A percentile compares a stretch with the other conserved stretches of the same genome.
Conservation (phyloP, 2,329 filamentous ascomycete genomes). For the Phoma sp. region DNA sequence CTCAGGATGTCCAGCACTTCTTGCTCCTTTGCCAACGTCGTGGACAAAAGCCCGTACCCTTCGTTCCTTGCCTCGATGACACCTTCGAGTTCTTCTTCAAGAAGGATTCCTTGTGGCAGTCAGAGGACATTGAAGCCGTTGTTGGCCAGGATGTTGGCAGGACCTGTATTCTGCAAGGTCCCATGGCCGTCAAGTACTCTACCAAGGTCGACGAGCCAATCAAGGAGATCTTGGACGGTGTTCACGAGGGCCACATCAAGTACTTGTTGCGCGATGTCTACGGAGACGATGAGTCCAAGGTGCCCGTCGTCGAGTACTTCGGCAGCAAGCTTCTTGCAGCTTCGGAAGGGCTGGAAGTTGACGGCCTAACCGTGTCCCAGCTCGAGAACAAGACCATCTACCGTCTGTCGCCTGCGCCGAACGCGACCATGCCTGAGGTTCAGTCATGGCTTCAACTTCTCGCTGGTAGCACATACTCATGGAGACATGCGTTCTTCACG, state of each 20-base stretch:
- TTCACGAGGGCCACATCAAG: conserved; percentile 87
- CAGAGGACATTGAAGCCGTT: conserved; percentile 94
- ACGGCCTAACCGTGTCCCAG: conserved; percentile 83
- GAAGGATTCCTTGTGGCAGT: conserved; percentile 99
- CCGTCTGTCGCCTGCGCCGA: conserved; percentile 77
- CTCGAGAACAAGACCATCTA: conserved; percentile 83
- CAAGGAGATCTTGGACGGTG: conserved; percentile 89
- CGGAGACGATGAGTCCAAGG: conserved; percentile 70
- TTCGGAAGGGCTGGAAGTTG: conserved; percentile 71
- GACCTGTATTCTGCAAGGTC: conserved; percentile 95
- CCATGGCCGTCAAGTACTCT: conserved; percentile 89
- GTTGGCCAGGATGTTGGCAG: conserved; percentile 95
- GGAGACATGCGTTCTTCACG: conserved; percentile 93
- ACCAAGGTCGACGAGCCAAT: conserved; percentile 91
- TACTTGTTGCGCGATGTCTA: conserved; percentile 82
- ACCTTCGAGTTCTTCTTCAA: conserved; percentile 99
- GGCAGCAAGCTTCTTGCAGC: conserved; percentile 82
- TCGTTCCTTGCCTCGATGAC: conserved; percentile 92
- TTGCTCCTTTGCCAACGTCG: conserved; percentile 88
- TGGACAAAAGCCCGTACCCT: conserved; percentile 94
- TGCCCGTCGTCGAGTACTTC: conserved; percentile 93
- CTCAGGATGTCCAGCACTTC: conserved; percentile 98
- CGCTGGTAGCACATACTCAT: conserved; percentile 84
- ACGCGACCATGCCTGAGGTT: conserved; percentile 74
- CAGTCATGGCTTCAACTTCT: conserved; percentile 89